These are phyloP conservation scores for Scedosporium aurantiacum DNA, from an alignment of 2,329 filamentous ascomycete species.

Conservation along the genomic window DNA sequence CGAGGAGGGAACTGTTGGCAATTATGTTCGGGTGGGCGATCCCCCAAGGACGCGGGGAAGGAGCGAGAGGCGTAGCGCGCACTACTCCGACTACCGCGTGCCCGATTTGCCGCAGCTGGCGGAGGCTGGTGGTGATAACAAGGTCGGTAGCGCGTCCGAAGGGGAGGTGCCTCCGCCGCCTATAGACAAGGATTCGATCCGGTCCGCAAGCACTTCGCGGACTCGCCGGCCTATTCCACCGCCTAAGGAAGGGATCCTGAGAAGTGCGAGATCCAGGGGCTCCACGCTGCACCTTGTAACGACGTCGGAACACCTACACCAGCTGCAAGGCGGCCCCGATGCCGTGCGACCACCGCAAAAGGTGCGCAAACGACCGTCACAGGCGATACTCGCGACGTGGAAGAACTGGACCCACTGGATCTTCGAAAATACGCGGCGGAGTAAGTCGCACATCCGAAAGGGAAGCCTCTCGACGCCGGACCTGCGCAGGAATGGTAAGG, in stretches of 20 bases:
- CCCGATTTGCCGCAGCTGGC: conserved; percentile 69
- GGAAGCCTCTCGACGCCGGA: conserved; percentile 48
- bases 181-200: conserved; percentile 66
- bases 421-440: conserved; percentile 43
- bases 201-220: conserved; percentile 66
- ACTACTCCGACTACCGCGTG: conserved; percentile 52
- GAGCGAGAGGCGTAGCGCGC: conserved; percentile 62
- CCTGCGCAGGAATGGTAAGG: conserved; percentile 37
- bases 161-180: conserved; percentile 53
- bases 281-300: conserved; percentile 83
- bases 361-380: conserved; percentile 44
- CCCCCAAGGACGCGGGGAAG: conserved; percentile 63
- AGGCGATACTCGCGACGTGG: conserved; percentile 49
- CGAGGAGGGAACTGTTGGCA: conserved; percentile 52
- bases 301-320: conserved; percentile 39
- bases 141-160: conserved; percentile 24
- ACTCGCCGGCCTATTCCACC: conserved; percentile 68
- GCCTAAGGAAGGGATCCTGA: conserved; percentile 66
- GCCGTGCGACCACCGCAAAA: conserved; percentile 26
- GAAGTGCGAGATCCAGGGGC: conserved; percentile 61
- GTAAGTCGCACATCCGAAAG: conserved; percentile 34
- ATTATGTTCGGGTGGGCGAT: conserved; percentile 20
- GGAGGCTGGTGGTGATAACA: conserved; percentile 40
- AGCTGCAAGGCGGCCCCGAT: conserved; percentile 16
- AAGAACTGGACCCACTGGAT: conserved; percentile 56